These are phyloP conservation scores for Closterium sp. DNA, from an alignment of 139 green algal species.

Conservation along the genomic window DNA sequence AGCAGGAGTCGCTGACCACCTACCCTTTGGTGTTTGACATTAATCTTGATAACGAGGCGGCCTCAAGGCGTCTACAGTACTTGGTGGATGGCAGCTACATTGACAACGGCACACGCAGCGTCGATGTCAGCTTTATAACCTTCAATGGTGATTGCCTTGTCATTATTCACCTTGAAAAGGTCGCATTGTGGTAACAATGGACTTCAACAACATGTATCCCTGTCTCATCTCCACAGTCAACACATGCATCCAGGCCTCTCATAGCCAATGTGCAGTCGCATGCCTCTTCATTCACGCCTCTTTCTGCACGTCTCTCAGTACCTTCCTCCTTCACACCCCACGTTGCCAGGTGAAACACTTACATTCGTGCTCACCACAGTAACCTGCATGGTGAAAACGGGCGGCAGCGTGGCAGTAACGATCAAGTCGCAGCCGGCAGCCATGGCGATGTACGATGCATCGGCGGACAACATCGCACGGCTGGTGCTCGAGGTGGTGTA, in stretches of 20 bases:
- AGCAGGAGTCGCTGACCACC: constrained; percentile 67
- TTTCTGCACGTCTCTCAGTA: not conserved
- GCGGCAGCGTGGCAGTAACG: not conserved
- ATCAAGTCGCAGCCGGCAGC: not conserved
- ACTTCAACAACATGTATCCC: no score
- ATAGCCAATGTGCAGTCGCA: no score
- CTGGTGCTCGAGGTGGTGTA: constrained; percentile 71
- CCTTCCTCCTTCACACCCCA: not conserved
- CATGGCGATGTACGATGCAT: not conserved
- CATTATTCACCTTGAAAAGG: no score
- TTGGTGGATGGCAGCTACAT: constrained; percentile 11
- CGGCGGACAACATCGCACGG: not conserved
- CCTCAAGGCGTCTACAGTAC: not conserved
- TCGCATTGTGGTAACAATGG: not conserved
- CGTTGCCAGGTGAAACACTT: not conserved
- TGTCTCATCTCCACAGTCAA: no score
- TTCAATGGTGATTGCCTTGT: not conserved
- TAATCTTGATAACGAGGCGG: constrained; percentile 17
- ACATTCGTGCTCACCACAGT: not conserved
- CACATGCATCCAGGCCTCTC: no score
- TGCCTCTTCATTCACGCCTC: no score
- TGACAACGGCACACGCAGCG: not conserved
- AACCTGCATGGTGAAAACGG: not conserved
- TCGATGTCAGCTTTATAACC: not conserved
- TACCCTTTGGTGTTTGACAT: constrained; percentile 36